A percentile compares a stretch with the other conserved stretches of the same genome.
Evolutionary conservation across 176 grass and related monocot species (phyloP).

Genomic region (Oropetium thomaeum): DNA sequence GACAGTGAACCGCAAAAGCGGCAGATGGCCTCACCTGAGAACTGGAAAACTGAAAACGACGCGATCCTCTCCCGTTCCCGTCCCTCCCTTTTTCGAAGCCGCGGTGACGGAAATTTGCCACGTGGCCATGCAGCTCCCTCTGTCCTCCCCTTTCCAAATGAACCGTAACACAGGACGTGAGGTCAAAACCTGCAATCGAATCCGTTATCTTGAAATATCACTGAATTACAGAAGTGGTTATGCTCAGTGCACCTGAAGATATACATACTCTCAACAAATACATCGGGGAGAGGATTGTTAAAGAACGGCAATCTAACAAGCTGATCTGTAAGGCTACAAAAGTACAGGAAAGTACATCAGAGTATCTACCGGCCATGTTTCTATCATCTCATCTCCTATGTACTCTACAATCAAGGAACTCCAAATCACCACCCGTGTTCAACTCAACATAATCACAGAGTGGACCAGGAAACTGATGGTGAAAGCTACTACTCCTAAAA

Average conservation of each 20-base stretch:
- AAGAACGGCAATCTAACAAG: background rate
- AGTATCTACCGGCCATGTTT: background rate
- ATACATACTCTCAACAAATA: background rate
- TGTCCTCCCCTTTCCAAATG: no score
- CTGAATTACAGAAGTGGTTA: no score
- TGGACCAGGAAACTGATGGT: background rate
- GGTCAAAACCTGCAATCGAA: no score
- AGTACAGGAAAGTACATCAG: constrained; percentile 10
- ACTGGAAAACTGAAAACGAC: no score
- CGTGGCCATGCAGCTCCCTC: no score
- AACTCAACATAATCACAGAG: background rate
- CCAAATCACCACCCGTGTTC: background rate
- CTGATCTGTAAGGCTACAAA: background rate
- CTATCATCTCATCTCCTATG: constrained; percentile 29
- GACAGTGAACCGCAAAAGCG: no score
- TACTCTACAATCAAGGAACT: background rate
- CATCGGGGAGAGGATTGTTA: background rate
- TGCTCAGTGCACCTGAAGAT: background rate
- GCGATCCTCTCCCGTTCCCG: no score
- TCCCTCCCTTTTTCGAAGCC: no score
- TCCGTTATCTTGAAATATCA: no score
- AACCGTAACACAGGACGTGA: no score
- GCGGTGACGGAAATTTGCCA: no score
- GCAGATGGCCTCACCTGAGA: no score
- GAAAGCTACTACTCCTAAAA: constrained; percentile 32